phyloP scores from a whole-genome alignment of 106 monocot species.

The Dendrobium officinale region DNA sequence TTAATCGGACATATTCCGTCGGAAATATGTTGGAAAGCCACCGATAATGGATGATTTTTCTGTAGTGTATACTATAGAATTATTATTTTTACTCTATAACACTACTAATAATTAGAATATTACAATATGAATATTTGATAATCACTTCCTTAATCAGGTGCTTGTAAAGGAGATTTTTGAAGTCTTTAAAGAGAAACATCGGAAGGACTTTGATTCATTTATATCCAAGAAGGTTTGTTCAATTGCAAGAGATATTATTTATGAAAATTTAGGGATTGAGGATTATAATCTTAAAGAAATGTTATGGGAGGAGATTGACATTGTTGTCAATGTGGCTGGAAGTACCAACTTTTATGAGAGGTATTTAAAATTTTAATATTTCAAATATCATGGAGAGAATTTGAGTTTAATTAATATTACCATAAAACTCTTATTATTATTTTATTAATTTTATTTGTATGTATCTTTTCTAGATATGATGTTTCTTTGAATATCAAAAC shows the following conservation, averaged over 20 bases:
- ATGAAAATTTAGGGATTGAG: conserved; percentile 45
- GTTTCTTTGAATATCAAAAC: conserved; percentile 35
- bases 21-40: too few relatives aligned
- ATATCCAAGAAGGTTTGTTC: conserved; percentile 37
- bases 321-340: conserved; percentile 64
- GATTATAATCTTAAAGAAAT: conserved; percentile 18
- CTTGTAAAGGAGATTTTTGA: conserved; percentile 49
- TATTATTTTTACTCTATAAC: too few relatives aligned
- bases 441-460: not conserved
- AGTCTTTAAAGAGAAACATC: conserved; percentile 45
- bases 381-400: not conserved
- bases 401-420: too few relatives aligned
- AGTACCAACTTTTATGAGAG: conserved; percentile 76
- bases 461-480: conserved; percentile 28
- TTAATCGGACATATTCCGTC: too few relatives aligned
- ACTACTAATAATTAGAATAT: too few relatives aligned
- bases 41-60: too few relatives aligned
- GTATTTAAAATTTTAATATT: conserved; percentile 10
- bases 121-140: too few relatives aligned
- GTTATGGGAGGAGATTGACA: conserved; percentile 35
- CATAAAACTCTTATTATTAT: not conserved
- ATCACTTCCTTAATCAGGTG: conserved; percentile 22
- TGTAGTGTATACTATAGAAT: too few relatives aligned
- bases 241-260: conserved; percentile 44
- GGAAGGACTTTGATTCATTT: conserved; percentile 38